These are phyloP conservation scores for Penicillium sclerotiorum DNA, from an alignment of 2,329 filamentous ascomycete species.

Conservation along the genomic window DNA sequence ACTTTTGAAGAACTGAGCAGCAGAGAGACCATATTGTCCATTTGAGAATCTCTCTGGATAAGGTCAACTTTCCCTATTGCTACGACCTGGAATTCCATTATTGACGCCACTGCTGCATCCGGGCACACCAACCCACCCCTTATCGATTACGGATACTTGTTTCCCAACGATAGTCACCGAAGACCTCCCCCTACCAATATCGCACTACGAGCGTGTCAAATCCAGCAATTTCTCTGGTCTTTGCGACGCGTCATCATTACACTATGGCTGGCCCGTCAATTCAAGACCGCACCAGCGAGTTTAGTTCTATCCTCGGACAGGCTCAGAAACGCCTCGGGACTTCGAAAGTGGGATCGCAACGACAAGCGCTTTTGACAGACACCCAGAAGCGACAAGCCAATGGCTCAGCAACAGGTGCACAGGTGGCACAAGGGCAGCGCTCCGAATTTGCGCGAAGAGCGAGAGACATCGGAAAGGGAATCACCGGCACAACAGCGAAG, in stretches of 20 bases:
- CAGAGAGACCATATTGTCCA: too few species aligned
- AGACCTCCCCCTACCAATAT: too few species aligned
- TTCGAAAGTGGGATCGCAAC: conserved; percentile 75
- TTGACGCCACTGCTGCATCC: conserved; percentile 15
- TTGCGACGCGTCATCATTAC: too few species aligned
- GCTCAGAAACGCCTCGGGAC: conserved; percentile 78
- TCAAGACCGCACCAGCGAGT: conserved; percentile 95
- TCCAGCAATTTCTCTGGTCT: too few species aligned
- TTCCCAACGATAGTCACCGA: too few species aligned
- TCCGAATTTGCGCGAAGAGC: conserved; percentile 94
- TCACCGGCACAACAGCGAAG: conserved; percentile 91
- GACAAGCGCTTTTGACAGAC: conserved; percentile 76
- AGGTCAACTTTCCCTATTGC: not conserved
- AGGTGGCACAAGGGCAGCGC: conserved; percentile 55
- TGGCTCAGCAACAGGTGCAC: conserved; percentile 59
- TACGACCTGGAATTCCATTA: not conserved
- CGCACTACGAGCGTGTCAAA: too few species aligned
- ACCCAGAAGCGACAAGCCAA: conserved; percentile 64
- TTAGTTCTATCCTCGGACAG: conserved; percentile 85
- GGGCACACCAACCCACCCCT: conserved; percentile 31
- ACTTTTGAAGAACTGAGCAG: too few species aligned
- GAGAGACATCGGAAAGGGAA: conserved; percentile 87
- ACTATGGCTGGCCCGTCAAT: conserved; percentile 68
- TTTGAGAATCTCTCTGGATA: not conserved
- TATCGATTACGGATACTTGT: conserved; percentile 34